phyloP scores from a whole-genome alignment of 257 asterid genomes.

The Fraxinus cuspidata region DNA sequence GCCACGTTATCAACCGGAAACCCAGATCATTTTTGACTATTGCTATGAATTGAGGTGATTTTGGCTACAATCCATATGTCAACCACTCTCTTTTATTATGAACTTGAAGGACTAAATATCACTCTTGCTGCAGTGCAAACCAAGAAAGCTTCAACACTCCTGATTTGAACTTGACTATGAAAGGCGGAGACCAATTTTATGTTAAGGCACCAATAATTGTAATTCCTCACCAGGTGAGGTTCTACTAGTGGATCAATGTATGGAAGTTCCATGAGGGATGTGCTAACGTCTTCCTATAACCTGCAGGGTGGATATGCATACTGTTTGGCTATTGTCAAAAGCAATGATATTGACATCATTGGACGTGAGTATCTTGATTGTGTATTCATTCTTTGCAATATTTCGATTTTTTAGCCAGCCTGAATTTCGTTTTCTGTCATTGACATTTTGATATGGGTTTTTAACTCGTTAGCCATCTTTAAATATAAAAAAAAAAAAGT shows the following conservation, averaged over 20 bases:
- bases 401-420: no score
- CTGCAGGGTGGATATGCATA: slow-evolving; percentile 58
- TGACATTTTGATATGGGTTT: background rate
- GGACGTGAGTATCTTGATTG: slow-evolving; percentile 75
- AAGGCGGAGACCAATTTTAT: slow-evolving; percentile 63
- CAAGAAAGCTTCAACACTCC: slow-evolving; percentile 53
- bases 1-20: slow-evolving; percentile 52
- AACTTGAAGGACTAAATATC: slow-evolving; percentile 24
- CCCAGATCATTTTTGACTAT: slow-evolving; percentile 59
- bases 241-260: background rate
- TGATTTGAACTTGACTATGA: slow-evolving; percentile 70
- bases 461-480: background rate
- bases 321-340: slow-evolving; percentile 81
- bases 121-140: slow-evolving; percentile 50
- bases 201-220: slow-evolving; percentile 52
- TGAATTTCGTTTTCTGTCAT: background rate
- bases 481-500: no score
- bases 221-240: slow-evolving; percentile 53
- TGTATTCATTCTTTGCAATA: background rate
- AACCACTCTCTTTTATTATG: background rate
- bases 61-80: slow-evolving; percentile 3
- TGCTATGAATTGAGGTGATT: slow-evolving; percentile 72
- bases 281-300: slow-evolving; percentile 27
- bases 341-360: slow-evolving; percentile 75
- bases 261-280: slow-evolving; percentile 15